Evolutionary conservation across 148 eudicot species (phyloP), one percentile per base, ranked within the genome.

Genomic region (Chenopodium quinoa): DNA sequence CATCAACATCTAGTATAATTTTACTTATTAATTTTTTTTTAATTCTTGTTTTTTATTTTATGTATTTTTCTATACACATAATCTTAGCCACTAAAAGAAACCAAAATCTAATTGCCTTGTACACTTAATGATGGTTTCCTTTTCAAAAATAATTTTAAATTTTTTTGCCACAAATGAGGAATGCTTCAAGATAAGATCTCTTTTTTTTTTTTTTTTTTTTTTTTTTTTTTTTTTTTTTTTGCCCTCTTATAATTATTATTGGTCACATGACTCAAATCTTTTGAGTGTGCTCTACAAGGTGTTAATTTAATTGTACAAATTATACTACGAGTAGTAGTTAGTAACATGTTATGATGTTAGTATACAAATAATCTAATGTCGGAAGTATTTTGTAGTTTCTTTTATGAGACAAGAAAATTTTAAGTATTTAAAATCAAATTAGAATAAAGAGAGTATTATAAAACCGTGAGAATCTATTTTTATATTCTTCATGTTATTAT

Each of bases 161-260:
- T 19, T 58, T 32, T 31, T 17, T 44, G 60, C 58, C 62, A 78
- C 58, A 66, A 20, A 1, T 78, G 40, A 34, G 80, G 22, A 78
- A 77, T 64, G 34, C 70, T 34, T 48, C 50, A 75, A 79, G 85
- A 85, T 82, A 63, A 63, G 78, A 75, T 82, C 76, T 75, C 46
- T 63, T 58, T 68, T 20, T 1, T 5, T 0, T 40, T 40, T 40
- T 40, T 27, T 27, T 27, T 37, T 37, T 37, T 37, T n/a, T n/a
- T n/a, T n/a, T n/a, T 63, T 58, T 68, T 20, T 1, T 5, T 0
- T 40, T 40, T 40, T 40, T 27, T 27, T 27, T 37, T 37, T 37
- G 23, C 23, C 23, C 4, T 37, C 44, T 40, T 40, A 5, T 40
- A 40, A 40, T 40, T 40, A 40, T 40, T 40, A 40, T 40, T 40